Conservation (phyloP, 352 stramenopile species). For the Aphanomyces stellatus region DNA sequence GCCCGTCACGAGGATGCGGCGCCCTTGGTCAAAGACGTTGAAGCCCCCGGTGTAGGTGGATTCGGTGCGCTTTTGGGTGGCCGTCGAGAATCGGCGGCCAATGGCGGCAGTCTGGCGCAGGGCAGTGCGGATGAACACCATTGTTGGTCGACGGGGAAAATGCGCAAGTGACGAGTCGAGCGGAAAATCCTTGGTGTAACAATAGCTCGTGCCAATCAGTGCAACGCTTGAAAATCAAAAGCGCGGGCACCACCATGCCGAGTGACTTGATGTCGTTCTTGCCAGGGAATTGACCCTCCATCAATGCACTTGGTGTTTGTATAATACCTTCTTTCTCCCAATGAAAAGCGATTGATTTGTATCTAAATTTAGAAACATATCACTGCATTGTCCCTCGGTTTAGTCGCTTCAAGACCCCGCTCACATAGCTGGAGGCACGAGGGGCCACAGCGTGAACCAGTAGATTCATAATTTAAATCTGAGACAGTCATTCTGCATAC, state of each 20-base stretch:
- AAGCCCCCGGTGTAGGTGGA: conserved; percentile 44
- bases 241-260: no score
- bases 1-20: conserved; percentile 68
- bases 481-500: background rate
- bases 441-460: background rate
- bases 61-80: conserved; percentile 22
- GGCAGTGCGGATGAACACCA: conserved; percentile 7
- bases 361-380: no score
- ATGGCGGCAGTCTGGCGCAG: background rate
- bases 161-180: conserved; percentile 8
- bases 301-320: no score
- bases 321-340: no score
- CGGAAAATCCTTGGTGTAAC: no score
- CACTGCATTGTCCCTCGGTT: background rate
- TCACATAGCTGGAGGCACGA: background rate
- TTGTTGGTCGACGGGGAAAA: background rate
- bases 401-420: background rate
- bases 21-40: conserved; percentile 38
- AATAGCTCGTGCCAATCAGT: no score
- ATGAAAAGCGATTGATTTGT: no score
- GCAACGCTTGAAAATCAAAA: no score
- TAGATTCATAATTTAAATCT: background rate
- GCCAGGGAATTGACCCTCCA: no score
- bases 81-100: conserved; percentile 3
- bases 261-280: no score